Evolutionary conservation across 176 grass and related monocot genomes (phyloP), one percentile per base, ranked within the genome.

Genomic region (Neostapfia colusana): DNA sequence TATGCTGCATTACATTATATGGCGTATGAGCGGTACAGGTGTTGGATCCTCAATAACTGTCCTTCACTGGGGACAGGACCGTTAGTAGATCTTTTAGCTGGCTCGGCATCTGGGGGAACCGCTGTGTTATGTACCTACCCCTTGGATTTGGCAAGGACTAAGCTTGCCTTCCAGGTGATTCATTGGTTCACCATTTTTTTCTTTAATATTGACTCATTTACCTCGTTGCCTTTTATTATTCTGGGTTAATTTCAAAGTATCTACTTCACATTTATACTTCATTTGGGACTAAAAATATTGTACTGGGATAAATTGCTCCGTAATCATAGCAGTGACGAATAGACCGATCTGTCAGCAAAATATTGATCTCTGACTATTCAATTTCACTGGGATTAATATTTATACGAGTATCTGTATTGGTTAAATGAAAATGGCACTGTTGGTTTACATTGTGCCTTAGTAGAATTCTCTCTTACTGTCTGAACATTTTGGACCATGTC

Each of bases 1-100:
- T 97, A 97, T 83, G 94, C 94, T 68, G 94, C 94, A 79, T 74
- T 97, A 61, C 94, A 97, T 72, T 97, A 78, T 67, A 97, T 97
- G 94, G 81, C 94, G 23, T 97, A 97, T 85, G 94, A 97, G 72
- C 84, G 87, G 21, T 97, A 97, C 76, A 74, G 90, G 71, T 91
- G 86, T 72, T 97, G 80, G 91, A 91, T 97, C 75, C 70, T 97
- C 76, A 91, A 91, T 81, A 97, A 97, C 74, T 87, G 90, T 62
- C 76, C 94, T 37, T 82, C 86, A 55, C 67, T 97, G 36, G 91
- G 89, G 23, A 86, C 88, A 43, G 94, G 94, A 68, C 86, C 94
- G 38, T 42, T 88, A 58, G 89, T 97, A 26, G 94, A 97, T 87
- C 91, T 97, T 77, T 81, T 97, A 74, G 91, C 94, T 40, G 94